phyloP scores from a whole-genome alignment of 306 rosid genomes.

The Trifolium dubium region DNA sequence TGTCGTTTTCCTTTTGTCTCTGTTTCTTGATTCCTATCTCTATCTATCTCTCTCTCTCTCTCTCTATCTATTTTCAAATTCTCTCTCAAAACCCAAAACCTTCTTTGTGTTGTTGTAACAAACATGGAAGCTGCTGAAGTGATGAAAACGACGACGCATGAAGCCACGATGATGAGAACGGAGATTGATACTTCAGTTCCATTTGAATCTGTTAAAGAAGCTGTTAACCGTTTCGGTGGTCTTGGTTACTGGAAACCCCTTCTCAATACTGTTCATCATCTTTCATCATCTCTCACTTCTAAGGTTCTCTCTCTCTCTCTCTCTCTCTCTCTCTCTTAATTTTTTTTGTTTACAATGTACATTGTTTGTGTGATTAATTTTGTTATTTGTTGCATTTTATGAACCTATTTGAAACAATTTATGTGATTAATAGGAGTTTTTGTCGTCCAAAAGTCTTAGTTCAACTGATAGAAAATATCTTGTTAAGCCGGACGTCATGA shows the following conservation, averaged over 20 bases:
- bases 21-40: neutral
- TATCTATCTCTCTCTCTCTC: too few relatives aligned
- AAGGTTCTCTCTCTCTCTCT: conserved; percentile 44
- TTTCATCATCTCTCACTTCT: conserved; percentile 25
- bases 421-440: neutral
- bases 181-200: conserved; percentile 90
- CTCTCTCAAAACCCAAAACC: too few relatives aligned
- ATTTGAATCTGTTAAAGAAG: conserved; percentile 83
- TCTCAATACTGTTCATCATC: neutral
- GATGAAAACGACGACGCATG: conserved; percentile 21
- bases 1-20: neutral
- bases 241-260: conserved; percentile 80
- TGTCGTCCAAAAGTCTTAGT: neutral
- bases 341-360: neutral
- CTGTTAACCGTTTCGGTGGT: conserved; percentile 73
- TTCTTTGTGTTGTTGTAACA: neutral
- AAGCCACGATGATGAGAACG: conserved; percentile 35
- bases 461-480: too few relatives aligned
- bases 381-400: conserved; percentile 16
- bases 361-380: neutral
- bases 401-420: neutral
- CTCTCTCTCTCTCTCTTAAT: neutral
- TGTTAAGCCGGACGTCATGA: too few relatives aligned
- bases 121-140: conserved; percentile 20
- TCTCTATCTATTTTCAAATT: neutral